Evolutionary conservation across 2,329 filamentous ascomycete genomes (phyloP).

Genomic region (Raffaelea ambrosiae): DNA sequence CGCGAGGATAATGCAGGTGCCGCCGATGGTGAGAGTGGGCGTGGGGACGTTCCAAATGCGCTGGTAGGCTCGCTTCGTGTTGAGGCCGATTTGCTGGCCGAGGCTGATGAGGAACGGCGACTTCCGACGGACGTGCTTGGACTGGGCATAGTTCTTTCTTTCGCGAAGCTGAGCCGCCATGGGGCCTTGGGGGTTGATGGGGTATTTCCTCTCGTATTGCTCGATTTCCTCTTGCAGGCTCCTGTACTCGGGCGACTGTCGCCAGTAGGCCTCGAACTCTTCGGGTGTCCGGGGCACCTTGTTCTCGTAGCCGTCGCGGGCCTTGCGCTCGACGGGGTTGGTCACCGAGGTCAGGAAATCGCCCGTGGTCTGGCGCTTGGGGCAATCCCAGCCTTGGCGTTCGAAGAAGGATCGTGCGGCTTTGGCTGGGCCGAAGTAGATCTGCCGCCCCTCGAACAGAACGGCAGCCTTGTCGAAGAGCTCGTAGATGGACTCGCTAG

Average conservation of each 20-base stretch:
- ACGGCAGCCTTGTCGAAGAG: conserved; percentile 68
- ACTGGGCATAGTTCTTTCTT: conserved; percentile 38
- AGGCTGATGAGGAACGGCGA: conserved; percentile 57
- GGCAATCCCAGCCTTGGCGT: conserved; percentile 55
- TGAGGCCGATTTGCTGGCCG: conserved; percentile 36
- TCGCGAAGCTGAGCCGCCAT: conserved; percentile 35
- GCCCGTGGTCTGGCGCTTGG: conserved; percentile 54
- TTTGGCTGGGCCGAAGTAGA: conserved; percentile 54
- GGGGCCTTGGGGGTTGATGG: conserved; percentile 24
- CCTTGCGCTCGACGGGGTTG: conserved; percentile 18
- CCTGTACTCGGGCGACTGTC: conserved; percentile 41
- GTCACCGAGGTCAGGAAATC: conserved; percentile 66
- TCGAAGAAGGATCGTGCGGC: conserved; percentile 58
- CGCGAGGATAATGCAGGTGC: conserved; percentile 60
- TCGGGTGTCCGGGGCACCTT: conserved; percentile 50
- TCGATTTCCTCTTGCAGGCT: conserved; percentile 44
- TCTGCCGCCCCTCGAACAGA: conserved; percentile 57
- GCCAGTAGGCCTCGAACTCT: conserved; percentile 53
- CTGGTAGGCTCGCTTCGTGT: conserved; percentile 66
- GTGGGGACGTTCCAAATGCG: conserved; percentile 67
- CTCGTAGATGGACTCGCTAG: conserved; percentile 55
- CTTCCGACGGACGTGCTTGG: conserved; percentile 41
- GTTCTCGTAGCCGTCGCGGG: conserved; percentile 46
- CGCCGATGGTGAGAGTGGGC: conserved; percentile 68
- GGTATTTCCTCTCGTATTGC: conserved; percentile 43